phyloP scores from a whole-genome alignment of 2,329 filamentous ascomycete genomes.

The Atkinsonella texensis region DNA sequence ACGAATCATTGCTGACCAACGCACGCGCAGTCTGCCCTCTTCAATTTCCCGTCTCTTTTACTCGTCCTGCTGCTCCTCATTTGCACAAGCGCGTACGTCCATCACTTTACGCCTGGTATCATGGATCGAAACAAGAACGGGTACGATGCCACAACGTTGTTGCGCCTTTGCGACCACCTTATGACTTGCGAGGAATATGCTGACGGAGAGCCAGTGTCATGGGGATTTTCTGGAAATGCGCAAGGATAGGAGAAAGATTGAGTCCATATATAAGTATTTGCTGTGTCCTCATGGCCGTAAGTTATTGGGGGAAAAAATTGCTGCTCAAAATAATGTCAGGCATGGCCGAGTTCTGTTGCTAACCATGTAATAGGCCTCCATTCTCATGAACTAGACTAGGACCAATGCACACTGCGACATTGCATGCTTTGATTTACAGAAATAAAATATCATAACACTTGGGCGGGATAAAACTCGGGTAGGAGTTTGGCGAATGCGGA shows the following conservation, averaged over 20 bases:
- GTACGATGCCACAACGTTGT: conserved; percentile 32
- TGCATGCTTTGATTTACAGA: background rate
- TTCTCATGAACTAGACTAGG: conserved; percentile 23
- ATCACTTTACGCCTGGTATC: conserved; percentile 77
- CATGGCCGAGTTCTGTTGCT: background rate
- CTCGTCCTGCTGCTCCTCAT: conserved; percentile 90
- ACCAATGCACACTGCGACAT: background rate
- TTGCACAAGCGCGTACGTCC: conserved; percentile 89
- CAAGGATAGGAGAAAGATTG: conserved; percentile 79
- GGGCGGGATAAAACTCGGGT: background rate
- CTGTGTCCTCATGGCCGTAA: conserved; percentile 86
- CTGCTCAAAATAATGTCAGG: background rate
- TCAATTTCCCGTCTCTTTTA: conserved; percentile 97
- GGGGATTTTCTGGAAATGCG: conserved; percentile 92
- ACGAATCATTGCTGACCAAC: conserved; percentile 1
- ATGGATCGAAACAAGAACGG: conserved; percentile 90
- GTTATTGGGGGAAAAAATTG: conserved; percentile 12
- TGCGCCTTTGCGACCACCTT: background rate
- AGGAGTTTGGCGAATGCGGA: background rate
- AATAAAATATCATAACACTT: background rate
- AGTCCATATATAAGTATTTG: conserved; percentile 94
- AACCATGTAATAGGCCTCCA: conserved; percentile 18
- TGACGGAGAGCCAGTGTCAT: conserved; percentile 41
- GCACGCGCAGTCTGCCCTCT: conserved; percentile 66
- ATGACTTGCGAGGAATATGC: background rate